Base-by-base conservation (phyloP, 306 rosid species). In the Prunus mume region DNA sequence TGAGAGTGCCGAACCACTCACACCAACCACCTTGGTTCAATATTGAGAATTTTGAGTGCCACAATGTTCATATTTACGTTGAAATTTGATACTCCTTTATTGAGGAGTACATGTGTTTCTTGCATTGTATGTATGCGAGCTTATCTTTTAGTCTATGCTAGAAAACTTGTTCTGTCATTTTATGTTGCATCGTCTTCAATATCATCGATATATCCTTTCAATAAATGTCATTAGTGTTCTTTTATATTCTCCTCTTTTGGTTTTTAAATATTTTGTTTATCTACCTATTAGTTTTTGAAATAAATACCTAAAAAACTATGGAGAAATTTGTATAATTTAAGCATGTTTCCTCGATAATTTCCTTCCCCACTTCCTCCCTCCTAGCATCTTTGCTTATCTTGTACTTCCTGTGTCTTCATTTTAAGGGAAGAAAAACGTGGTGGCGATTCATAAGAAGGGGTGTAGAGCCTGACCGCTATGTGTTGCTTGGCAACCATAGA, bases 401-500 rank as follows among this genome's bases (percentile, higher is more conserved):
- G 14, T 63, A 14, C 12, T 34, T 17, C 15, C 13, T 18, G 10
- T 58, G 19, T 80, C 75, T 25, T 68, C 64, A 71, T 67, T 75
- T 19, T 19, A 92, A 96, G 98, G 96, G 75, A 96, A 92, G 88
- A 85, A 67, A 76, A 95, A 88, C 80, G 77, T 90, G 84, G 86
- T 73, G 62, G 83, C 80, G 54, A 90, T 95, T 74, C 86, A 80
- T 30, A 90, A 90, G 72, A 86, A 84, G 80, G 73, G 98, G 97
- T 43, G 79, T 50, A 2, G 93, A 95, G 80, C 90, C 92, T 17
- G 97, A 95, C 80, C 87, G 97, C 45, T 85, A 81, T 87, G 98
- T 95, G 85, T 81, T 95, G 55, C 94, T 95, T 64, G 98, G 97
- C 32, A 95, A 95, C 83, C 97, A 95, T 70, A 88, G 97, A 85